Percentiles rank a stretch among this genome's conserved stretches.
These are phyloP conservation scores for Yamadazyma membranifaciens DNA, from an alignment of 1,139 yeast genomes.

Conservation along the genomic window DNA sequence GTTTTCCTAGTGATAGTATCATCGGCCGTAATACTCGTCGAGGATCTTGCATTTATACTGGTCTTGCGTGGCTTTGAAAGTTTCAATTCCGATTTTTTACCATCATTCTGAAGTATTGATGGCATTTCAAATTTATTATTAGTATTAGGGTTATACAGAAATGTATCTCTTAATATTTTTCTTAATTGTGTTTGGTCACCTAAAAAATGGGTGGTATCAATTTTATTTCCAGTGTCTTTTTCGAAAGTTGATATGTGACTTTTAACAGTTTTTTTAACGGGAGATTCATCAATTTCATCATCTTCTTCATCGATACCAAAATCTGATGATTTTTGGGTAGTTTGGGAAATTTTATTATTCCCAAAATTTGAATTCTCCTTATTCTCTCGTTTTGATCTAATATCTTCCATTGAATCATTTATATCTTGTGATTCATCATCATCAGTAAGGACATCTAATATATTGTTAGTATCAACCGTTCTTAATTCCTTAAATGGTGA, in stretches of 20 bases:
- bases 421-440: constrained; percentile 10
- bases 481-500: constrained; percentile 21
- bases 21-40: constrained; percentile 13
- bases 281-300: constrained; percentile 46
- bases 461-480: constrained; percentile 13
- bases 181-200: constrained; percentile 15
- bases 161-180: constrained; percentile 25
- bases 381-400: neutral
- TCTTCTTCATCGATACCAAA: constrained; percentile 27
- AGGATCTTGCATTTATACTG: constrained; percentile 6
- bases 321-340: constrained; percentile 5
- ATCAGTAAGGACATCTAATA: constrained; percentile 24
- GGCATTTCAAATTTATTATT: constrained; percentile 5
- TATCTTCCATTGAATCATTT: neutral
- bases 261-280: constrained; percentile 22
- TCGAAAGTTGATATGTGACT: neutral
- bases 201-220: constrained; percentile 3
- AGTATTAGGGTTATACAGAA: constrained; percentile 21
- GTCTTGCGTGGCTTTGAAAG: neutral
- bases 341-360: neutral
- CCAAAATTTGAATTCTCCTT: neutral
- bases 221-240: neutral
- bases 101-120: neutral
- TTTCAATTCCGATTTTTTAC: neutral
- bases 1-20: constrained; percentile 5